Conservation (phyloP, 495 filamentous ascomycete genomes). For the Chaetomium cochliodes region DNA sequence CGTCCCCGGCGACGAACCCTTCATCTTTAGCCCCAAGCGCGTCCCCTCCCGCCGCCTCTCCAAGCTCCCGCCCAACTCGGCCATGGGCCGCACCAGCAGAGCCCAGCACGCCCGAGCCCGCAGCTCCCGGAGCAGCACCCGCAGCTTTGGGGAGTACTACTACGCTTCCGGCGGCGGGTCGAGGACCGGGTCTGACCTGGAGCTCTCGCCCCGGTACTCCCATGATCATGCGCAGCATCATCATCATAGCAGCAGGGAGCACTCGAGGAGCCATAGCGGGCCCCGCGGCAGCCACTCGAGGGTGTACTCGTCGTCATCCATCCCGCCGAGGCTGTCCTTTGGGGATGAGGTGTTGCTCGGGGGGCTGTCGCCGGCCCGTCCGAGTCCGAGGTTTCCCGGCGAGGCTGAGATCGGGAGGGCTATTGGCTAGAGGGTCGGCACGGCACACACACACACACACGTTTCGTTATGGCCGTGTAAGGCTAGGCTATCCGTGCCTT, state of each 20-base stretch:
- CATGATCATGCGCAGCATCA: conserved; percentile 24
- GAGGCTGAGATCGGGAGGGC: conserved; percentile 46
- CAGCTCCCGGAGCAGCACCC: conserved; percentile 44
- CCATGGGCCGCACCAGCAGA: conserved; percentile 32
- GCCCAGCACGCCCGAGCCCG: conserved; percentile 35
- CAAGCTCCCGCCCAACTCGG: conserved; percentile 39
- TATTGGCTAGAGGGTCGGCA: conserved; percentile 38
- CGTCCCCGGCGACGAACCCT: conserved; percentile 50
- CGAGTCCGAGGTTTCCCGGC: conserved; percentile 37
- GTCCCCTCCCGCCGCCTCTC: conserved; percentile 45
- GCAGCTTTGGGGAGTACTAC: conserved; percentile 41
- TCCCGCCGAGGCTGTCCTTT: conserved; percentile 42
- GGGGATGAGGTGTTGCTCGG: conserved; percentile 40
- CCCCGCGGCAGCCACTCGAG: conserved; percentile 27
- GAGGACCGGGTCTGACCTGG: conserved; percentile 24
- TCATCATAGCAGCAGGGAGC: conserved; percentile 7
- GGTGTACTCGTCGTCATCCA: conserved; percentile 44
- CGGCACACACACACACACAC: not conserved
- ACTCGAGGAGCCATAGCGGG: conserved; percentile 15
- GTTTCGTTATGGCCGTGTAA: not conserved
- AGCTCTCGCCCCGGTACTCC: conserved; percentile 32
- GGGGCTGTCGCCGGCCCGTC: conserved; percentile 42
- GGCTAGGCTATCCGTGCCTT: not conserved
- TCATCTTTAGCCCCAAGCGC: conserved; percentile 41
- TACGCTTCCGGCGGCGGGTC: conserved; percentile 1